Base-by-base conservation (phyloP, 768 basidiomycete species). In the Suillus bovinus region DNA sequence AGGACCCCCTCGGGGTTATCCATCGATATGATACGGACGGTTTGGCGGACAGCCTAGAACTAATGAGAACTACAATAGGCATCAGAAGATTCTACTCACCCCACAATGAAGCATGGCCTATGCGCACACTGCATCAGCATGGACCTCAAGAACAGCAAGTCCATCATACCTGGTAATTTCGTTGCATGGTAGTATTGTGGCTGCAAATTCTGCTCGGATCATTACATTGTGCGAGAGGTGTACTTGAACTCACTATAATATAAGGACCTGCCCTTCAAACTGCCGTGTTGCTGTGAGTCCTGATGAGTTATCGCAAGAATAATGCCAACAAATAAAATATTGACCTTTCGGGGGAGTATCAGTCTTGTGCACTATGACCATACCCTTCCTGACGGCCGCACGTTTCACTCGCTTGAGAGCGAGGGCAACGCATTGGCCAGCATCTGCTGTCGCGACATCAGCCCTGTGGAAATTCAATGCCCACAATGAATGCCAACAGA, bases 21-120 rank as follows among this genome's bases (percentile, higher is more conserved):
- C 83, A 95, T 93, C 46, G 81, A 86, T n/a, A 94, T 74, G 66
- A 97, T 95, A 59, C 90, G 84, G 22, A 96, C 95, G 1, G 95
- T 97, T 78, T 97, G 95, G 34, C 93, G 87, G 41, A 95, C 81
- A 64, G 93, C 93, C 91, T 93, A 65, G 57, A 36, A 22, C 24
- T 50, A 60, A 64, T 59, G 29, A 61, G 44, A 64, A 44, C 59
- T 34, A 39, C 36, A 42, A 20, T 59, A 62, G 27, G 24, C n/a
- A 20, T 27, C 41, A 33, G 16, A 13, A 57, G 22, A 13, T n/a
- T 53, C 8, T 17, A 75, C 85, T 68, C 72, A 90, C 89, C 29
- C 94, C 94, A 69, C 94, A 96, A 72, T 96, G 94, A 70, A 96
- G 80, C 94, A 96, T 96, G 0, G 93, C 93, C 85, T 91, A 58